phyloP scores from a whole-genome alignment of 192 early-diverging fungal species.

The Coemansia sp. region DNA sequence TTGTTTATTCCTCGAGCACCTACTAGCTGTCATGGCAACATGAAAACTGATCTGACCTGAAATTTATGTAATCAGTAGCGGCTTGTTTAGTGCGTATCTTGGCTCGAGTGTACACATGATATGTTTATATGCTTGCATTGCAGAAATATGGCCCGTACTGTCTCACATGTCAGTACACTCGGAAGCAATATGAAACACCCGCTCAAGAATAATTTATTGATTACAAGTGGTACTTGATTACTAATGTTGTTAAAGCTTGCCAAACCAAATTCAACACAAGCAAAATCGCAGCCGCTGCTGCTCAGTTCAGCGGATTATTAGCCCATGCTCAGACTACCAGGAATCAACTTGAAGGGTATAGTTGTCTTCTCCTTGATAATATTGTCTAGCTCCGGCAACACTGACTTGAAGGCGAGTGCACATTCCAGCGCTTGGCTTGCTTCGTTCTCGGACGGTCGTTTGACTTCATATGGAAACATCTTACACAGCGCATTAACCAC shows the following conservation, averaged over 20 bases:
- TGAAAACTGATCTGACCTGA: background rate
- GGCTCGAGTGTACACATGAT: background rate
- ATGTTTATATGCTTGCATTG: background rate
- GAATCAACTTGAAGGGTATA: no score
- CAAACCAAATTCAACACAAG: no score
- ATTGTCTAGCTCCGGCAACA: conserved; percentile 32
- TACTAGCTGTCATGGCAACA: background rate
- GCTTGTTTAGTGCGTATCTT: background rate
- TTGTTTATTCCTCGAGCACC: no score
- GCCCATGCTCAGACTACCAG: no score
- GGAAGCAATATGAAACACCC: no score
- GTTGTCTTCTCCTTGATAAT: background rate
- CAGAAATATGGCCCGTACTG: background rate
- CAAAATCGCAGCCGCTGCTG: no score
- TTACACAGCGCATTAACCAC: conserved; percentile 50
- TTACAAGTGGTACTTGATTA: no score
- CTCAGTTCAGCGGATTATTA: no score
- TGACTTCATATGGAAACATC: conserved; percentile 36
- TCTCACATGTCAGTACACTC: background rate
- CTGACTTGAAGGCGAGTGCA: conserved; percentile 47
- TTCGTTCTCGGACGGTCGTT: conserved; percentile 43
- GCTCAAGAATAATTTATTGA: no score
- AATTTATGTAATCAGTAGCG: background rate
- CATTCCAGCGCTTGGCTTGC: conserved; percentile 55
- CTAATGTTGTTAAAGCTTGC: no score